Percentiles rank a stretch among this genome's conserved stretches.
These are phyloP conservation scores for Neotropicomus parvogracilis DNA, from an alignment of 1,284 basidiomycete genomes.

Conservation along the genomic window DNA sequence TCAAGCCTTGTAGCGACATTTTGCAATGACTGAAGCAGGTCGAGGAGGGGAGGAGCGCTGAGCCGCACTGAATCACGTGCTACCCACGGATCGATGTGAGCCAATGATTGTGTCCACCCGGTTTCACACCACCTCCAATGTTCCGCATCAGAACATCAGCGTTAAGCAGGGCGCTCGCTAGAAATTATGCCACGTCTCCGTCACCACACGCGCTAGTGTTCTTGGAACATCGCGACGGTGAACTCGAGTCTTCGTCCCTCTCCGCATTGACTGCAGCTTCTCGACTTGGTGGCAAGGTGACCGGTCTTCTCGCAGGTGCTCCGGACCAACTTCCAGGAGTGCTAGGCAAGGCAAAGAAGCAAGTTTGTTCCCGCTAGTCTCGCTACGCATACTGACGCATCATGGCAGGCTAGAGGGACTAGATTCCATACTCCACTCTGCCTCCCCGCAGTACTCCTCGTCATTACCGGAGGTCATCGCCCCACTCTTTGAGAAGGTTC, in stretches of 20 bases:
- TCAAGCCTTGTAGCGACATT: constrained; percentile 77
- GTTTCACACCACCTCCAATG: constrained; percentile 34
- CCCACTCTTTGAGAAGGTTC: constrained; percentile 52
- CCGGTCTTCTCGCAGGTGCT: constrained; percentile 82
- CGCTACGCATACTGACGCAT: constrained; percentile 10
- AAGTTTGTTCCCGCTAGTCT: constrained; percentile 19
- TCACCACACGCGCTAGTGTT: constrained; percentile 78
- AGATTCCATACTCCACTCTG: constrained; percentile 47
- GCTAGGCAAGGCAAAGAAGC: constrained; percentile 81
- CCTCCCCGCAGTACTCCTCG: constrained; percentile 49
- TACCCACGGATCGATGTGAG: not conserved
- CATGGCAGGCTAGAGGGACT: constrained; percentile 45
- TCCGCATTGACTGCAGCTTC: constrained; percentile 88
- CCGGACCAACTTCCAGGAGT: constrained; percentile 68
- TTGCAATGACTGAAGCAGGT: not conserved
- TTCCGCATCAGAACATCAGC: constrained; percentile 32
- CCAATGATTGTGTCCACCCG: too few species aligned
- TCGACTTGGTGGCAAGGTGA: constrained; percentile 81
- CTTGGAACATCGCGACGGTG: constrained; percentile 83
- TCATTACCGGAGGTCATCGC: constrained; percentile 50
- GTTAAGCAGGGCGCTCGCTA: constrained; percentile 31
- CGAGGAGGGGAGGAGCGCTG: not conserved
- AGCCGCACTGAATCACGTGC: constrained; percentile 25
- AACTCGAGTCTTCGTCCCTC: constrained; percentile 81
- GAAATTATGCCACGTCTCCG: constrained; percentile 53